A percentile compares a stretch with the other conserved stretches of the same genome.
These are phyloP conservation scores for Microbotryum lychnidis-dioicae DNA, from an alignment of 1,284 basidiomycete species.

Conservation along the genomic window DNA sequence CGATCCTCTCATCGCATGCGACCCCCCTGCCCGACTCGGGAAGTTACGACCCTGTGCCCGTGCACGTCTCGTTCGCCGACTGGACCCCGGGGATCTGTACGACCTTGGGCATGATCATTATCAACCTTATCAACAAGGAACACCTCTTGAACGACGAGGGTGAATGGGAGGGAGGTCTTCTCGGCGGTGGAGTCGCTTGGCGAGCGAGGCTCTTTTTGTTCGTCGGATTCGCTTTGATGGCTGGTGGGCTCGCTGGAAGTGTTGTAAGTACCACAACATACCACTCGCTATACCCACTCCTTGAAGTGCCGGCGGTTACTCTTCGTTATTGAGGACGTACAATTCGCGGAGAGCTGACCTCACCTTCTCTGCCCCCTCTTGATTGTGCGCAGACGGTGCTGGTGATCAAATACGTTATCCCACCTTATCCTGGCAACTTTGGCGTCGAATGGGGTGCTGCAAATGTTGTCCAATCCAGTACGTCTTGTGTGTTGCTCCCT, in stretches of 20 bases:
- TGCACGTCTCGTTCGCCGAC: slow-evolving; percentile 65
- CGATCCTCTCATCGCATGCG: slow-evolving; percentile 58
- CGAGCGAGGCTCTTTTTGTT: slow-evolving; percentile 82
- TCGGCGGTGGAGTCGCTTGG: slow-evolving; percentile 67
- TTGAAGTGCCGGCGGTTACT: background rate
- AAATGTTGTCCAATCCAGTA: slow-evolving; percentile 78
- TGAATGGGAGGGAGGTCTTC: slow-evolving; percentile 48
- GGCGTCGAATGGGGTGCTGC: slow-evolving; percentile 83
- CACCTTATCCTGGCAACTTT: slow-evolving; percentile 57
- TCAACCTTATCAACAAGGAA: slow-evolving; percentile 93
- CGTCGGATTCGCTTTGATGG: slow-evolving; percentile 93
- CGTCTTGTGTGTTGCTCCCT: background rate
- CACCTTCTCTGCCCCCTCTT: background rate
- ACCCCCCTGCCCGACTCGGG: slow-evolving; percentile 43
- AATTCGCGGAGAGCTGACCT: background rate
- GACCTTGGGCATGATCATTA: slow-evolving; percentile 84
- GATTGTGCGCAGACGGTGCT: slow-evolving; percentile 60
- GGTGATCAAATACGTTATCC: slow-evolving; percentile 83
- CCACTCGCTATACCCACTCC: background rate
- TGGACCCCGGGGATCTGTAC: slow-evolving; percentile 93
- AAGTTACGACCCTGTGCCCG: slow-evolving; percentile 57
- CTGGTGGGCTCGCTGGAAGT: slow-evolving; percentile 87
- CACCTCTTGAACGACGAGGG: slow-evolving; percentile 68
- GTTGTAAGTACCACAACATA: slow-evolving; percentile 54
- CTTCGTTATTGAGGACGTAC: background rate